These are phyloP conservation scores for Hyaloscypha finlandica DNA, from an alignment of 495 filamentous ascomycete genomes.

Conservation along the genomic window DNA sequence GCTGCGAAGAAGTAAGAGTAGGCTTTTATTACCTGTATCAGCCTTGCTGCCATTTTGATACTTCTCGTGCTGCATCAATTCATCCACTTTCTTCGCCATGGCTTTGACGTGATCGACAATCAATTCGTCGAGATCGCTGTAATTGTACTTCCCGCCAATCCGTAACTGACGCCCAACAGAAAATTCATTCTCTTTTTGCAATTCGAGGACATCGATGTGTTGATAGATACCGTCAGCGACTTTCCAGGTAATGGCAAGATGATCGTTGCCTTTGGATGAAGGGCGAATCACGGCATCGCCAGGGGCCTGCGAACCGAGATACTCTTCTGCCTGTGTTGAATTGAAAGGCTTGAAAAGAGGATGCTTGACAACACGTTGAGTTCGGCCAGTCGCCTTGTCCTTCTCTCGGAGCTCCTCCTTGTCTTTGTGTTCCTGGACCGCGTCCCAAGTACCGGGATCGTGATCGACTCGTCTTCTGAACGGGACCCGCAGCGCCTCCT, in stretches of 20 bases:
- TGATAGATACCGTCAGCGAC: constrained; percentile 93
- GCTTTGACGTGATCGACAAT: constrained; percentile 96
- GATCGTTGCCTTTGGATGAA: constrained; percentile 89
- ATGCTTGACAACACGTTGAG: constrained; percentile 94
- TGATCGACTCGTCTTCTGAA: constrained; percentile 66
- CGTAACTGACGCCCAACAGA: constrained; percentile 82
- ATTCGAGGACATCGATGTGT: constrained; percentile 94
- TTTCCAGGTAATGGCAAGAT: constrained; percentile 97
- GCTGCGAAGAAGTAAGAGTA: constrained; percentile 1
- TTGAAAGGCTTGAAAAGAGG: constrained; percentile 94
- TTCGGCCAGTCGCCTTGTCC: constrained; percentile 77
- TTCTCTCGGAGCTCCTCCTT: constrained; percentile 75
- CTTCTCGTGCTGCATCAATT: constrained; percentile 90
- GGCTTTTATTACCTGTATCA: constrained; percentile 74
- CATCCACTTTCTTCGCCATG: constrained; percentile 96
- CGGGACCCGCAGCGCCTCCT: constrained; percentile 73
- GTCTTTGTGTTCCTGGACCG: constrained; percentile 74
- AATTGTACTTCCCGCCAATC: constrained; percentile 83
- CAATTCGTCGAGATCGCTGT: constrained; percentile 94
- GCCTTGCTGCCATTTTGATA: constrained; percentile 77
- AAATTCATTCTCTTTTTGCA: constrained; percentile 96
- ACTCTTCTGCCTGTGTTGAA: constrained; percentile 90
- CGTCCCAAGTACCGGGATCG: constrained; percentile 82
- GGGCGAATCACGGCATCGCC: constrained; percentile 95
- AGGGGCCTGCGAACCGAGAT: constrained; percentile 75